Conservation (phyloP, 495 filamentous ascomycete genomes). For the Neurospora sp. region DNA sequence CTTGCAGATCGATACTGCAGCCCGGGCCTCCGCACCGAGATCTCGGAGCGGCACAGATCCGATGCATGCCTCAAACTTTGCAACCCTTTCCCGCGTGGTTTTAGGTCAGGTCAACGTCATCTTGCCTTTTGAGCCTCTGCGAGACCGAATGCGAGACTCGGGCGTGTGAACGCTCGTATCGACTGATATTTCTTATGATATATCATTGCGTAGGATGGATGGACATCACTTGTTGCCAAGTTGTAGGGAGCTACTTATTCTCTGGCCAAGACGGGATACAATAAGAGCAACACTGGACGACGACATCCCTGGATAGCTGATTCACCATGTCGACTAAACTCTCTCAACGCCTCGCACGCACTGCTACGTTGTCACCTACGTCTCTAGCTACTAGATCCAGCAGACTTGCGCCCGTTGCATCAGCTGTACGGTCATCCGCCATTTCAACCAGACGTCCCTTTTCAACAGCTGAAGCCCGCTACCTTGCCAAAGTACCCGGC, state of each 20-base stretch:
- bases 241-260: background rate
- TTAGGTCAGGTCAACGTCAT: background rate
- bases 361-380: background rate
- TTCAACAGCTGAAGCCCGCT: background rate
- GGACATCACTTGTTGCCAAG: background rate
- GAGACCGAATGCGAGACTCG: background rate
- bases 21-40: background rate
- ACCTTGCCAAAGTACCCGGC: background rate
- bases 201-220: background rate
- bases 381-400: background rate
- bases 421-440: background rate
- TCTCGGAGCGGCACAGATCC: background rate
- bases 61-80: background rate
- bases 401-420: background rate
- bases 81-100: background rate
- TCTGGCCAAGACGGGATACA: background rate
- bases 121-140: background rate
- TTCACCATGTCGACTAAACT: background rate
- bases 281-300: background rate
- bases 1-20: background rate
- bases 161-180: background rate
- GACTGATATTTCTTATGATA: background rate
- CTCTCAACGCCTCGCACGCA: background rate
- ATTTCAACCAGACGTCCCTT: background rate
- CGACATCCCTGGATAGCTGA: background rate